Evolutionary conservation across 148 eudicot genomes (phyloP).

Genomic region (Nepenthes mirabilis): DNA sequence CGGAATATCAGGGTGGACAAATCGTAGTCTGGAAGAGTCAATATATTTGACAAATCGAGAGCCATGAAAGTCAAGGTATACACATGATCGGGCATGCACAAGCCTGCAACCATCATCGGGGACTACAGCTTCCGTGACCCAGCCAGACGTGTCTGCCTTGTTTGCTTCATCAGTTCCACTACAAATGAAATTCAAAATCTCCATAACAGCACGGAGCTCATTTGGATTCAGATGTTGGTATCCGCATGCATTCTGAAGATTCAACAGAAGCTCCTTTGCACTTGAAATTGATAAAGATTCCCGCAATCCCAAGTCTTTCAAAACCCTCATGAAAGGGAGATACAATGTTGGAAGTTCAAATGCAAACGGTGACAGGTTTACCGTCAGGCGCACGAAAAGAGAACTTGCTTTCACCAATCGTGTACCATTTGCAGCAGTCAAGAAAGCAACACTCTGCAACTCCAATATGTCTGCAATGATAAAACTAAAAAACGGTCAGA

Average conservation of each 20-base stretch:
- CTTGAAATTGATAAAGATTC: slow-evolving; percentile 62
- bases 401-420: slow-evolving; percentile 81
- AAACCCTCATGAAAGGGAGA: slow-evolving; percentile 79
- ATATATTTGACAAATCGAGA: slow-evolving; percentile 66
- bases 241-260: slow-evolving; percentile 92
- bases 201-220: slow-evolving; percentile 92
- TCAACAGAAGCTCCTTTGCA: slow-evolving; percentile 71
- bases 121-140: slow-evolving; percentile 67
- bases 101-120: slow-evolving; percentile 96
- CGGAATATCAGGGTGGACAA: slow-evolving; percentile 66
- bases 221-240: slow-evolving; percentile 97
- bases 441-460: slow-evolving; percentile 75
- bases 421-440: slow-evolving; percentile 99
- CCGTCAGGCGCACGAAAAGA: slow-evolving; percentile 72
- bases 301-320: slow-evolving; percentile 77
- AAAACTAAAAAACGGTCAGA: slow-evolving; percentile 3
- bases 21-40: slow-evolving; percentile 62
- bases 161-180: slow-evolving; percentile 37
- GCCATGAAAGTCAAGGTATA: slow-evolving; percentile 80
- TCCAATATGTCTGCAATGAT: slow-evolving; percentile 41
- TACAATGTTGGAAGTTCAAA: slow-evolving; percentile 84
- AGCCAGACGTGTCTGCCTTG: slow-evolving; percentile 28
- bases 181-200: slow-evolving; percentile 62
- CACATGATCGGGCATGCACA: slow-evolving; percentile 85
- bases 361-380: slow-evolving; percentile 92